Conservation (phyloP, 2,329 filamentous ascomycete species). For the Colletotrichum sp. region DNA sequence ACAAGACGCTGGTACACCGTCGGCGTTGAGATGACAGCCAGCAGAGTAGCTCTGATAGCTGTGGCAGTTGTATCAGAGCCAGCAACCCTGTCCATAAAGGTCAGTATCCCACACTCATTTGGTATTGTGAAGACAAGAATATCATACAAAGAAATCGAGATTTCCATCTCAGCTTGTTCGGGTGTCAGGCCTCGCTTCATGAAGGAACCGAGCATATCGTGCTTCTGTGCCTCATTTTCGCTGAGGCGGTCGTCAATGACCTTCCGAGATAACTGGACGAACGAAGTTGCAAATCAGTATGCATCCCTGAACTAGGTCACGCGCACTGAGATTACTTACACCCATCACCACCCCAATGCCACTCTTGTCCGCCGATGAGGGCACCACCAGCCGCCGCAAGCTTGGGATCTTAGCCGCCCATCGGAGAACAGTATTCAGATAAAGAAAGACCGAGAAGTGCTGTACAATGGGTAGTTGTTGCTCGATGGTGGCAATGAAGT, state of each 20-base stretch:
- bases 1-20: constrained; percentile 30
- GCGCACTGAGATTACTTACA: neutral
- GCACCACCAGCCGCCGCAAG: neutral
- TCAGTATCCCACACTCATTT: constrained; percentile 25
- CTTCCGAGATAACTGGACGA: constrained; percentile 32
- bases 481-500: constrained; percentile 49
- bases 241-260: constrained; percentile 51
- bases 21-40: constrained; percentile 58
- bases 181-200: constrained; percentile 41
- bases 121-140: constrained; percentile 39
- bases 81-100: constrained; percentile 42
- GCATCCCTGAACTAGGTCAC: neutral
- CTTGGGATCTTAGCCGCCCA: constrained; percentile 28
- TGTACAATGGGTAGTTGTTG: constrained; percentile 43
- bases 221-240: constrained; percentile 42
- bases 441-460: constrained; percentile 45
- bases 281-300: neutral
- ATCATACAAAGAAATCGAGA: constrained; percentile 42
- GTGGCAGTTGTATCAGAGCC: constrained; percentile 65
- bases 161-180: constrained; percentile 47
- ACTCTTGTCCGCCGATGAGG: neutral
- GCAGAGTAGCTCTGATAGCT: constrained; percentile 55
- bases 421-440: constrained; percentile 46
- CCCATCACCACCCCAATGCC: neutral
- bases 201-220: constrained; percentile 57